A percentile compares a stretch with the other conserved stretches of the same genome.
phyloP scores from a whole-genome alignment of 192 early-diverging fungal genomes.

The Piromyces finnis region DNA sequence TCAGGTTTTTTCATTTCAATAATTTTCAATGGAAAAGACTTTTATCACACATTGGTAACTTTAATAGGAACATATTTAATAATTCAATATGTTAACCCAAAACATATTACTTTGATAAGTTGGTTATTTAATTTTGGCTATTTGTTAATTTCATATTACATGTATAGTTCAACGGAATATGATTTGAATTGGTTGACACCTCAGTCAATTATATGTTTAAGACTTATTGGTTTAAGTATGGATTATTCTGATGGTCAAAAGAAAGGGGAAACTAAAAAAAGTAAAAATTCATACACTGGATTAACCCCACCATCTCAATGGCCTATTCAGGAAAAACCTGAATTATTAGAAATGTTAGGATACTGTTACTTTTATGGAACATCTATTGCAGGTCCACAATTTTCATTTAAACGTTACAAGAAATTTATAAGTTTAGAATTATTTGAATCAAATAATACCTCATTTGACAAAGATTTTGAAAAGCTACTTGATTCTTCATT shows the following conservation, averaged over 20 bases:
- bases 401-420: neutral
- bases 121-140: neutral
- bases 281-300: slow-evolving; percentile 5
- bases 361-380: neutral
- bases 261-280: neutral
- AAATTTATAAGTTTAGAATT: neutral
- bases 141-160: neutral
- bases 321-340: neutral
- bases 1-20: neutral
- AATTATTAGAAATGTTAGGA: neutral
- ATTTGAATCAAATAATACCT: neutral
- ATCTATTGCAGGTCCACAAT: neutral
- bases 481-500: neutral
- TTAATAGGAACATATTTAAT: neutral
- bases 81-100: neutral
- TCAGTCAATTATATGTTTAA: slow-evolving; percentile 39
- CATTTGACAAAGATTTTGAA: neutral
- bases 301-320: slow-evolving; percentile 1
- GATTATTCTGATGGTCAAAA: slow-evolving; percentile 31
- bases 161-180: slow-evolving; percentile 8
- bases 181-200: slow-evolving; percentile 43
- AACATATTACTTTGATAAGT: neutral
- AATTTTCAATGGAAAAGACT: neutral
- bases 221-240: slow-evolving; percentile 41
- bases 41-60: neutral